Evolutionary conservation across 306 rosid species (phyloP).

Genomic region (Trichosanthes cucumerina): DNA sequence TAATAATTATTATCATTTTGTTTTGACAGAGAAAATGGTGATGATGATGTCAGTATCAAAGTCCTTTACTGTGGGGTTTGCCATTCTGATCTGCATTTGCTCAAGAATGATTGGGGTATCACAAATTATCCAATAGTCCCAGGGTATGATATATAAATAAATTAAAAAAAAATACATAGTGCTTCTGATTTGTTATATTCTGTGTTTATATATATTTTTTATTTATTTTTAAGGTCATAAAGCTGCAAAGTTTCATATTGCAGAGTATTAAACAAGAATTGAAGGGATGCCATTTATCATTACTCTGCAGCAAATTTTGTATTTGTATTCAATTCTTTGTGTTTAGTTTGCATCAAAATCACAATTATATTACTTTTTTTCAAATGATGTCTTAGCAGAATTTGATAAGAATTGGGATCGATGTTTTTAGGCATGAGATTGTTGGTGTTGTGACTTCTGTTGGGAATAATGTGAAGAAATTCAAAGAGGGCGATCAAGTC

Average conservation of each 20-base stretch:
- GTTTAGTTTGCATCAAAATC: background rate
- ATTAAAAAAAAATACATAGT: background rate
- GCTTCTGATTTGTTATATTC: background rate
- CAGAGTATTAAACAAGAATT: background rate
- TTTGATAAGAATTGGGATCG: background rate
- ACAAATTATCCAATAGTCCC: constrained; percentile 79
- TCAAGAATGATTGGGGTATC: constrained; percentile 78
- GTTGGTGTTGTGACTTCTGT: constrained; percentile 55
- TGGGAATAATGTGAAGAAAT: constrained; percentile 58
- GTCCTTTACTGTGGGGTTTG: constrained; percentile 82
- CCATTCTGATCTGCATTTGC: constrained; percentile 72
- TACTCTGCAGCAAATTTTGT: background rate
- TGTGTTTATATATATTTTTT: background rate
- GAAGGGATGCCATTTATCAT: background rate
- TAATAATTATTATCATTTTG: background rate
- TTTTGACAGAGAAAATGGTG: constrained; percentile 58
- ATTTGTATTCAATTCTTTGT: background rate
- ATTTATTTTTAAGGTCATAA: background rate
- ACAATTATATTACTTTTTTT: background rate
- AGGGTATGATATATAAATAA: constrained; percentile 32
- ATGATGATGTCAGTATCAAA: constrained; percentile 58
- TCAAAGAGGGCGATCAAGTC: constrained; percentile 68
- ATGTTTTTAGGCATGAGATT: constrained; percentile 68
- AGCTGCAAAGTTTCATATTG: background rate
- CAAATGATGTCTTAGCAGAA: background rate